Percentiles rank a stretch among this genome's conserved stretches.
Evolutionary conservation across 305 asterid genomes (phyloP).

Genomic region (Lippia alba): DNA sequence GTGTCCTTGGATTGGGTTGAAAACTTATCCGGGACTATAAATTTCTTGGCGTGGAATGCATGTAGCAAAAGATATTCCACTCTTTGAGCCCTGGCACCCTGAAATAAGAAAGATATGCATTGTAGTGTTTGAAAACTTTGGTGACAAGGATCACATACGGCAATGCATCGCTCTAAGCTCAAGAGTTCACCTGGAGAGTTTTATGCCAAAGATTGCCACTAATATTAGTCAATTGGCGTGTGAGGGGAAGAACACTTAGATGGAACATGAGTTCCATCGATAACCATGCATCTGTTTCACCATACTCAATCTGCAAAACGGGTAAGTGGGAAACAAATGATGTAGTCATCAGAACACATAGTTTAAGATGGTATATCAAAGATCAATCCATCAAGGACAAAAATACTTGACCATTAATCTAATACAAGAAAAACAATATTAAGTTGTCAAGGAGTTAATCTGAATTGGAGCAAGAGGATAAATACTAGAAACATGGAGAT

Average conservation of each 20-base stretch:
- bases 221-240: constrained; percentile 91
- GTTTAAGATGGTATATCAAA: constrained; percentile 17
- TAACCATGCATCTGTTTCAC: constrained; percentile 99
- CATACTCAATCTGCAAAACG: constrained; percentile 75
- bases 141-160: constrained; percentile 15
- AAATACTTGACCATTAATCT: constrained; percentile 12
- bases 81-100: constrained; percentile 99
- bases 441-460: constrained; percentile 20
- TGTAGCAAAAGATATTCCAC: constrained; percentile 93
- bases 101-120: constrained; percentile 40
- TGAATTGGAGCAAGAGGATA: constrained; percentile 26
- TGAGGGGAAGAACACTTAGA: constrained; percentile 91
- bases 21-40: constrained; percentile 90
- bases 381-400: constrained; percentile 10
- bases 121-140: constrained; percentile 29
- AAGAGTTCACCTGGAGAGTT: constrained; percentile 83
- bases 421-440: constrained; percentile 15
- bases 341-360: constrained; percentile 27
- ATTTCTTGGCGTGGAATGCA: constrained; percentile 92
- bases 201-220: constrained; percentile 99
- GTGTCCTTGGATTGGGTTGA: constrained; percentile 64
- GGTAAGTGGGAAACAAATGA: constrained; percentile 33
- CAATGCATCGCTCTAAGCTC: constrained; percentile 26
- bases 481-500: constrained; percentile 7
- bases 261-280: constrained; percentile 99